Evolutionary conservation across 1,139 yeast species (phyloP), one percentile per base, ranked within the genome.

Genomic region (Blastobotrys indianensis): DNA sequence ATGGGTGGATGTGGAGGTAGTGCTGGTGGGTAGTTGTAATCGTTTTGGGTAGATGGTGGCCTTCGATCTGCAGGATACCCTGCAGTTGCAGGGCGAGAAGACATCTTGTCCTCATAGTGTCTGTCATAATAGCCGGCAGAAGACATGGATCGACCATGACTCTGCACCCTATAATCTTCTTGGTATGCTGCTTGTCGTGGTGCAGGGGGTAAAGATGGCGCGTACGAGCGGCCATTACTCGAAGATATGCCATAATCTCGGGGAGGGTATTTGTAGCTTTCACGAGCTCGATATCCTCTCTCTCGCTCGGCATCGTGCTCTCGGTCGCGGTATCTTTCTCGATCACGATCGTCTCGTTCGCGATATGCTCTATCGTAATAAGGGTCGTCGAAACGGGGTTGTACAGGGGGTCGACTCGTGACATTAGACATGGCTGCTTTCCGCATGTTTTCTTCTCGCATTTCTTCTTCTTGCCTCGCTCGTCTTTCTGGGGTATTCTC

Each of bases 401-500:
- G 34, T 9, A 16, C 16, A 12, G 13, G 20, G 31, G 8, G 17
- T 17, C 11, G 39, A 23, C 9, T 37, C 42, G 29, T 17, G 39
- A 12, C 12, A 31, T 28, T 17, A 30, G 12, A 20, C 30, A 12
- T 32, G 42, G 29, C 10, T 13, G 31, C 30, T 16, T 13, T 20
- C 15, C 11, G 41, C 41, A 15, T 20, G 7, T 11, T 29, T 20
- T 29, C 32, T 11, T 41, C 35, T 13, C 12, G 15, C 33, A 30
- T 45, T 13, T 44, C 48, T 7, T 46, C 40, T 11, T 37, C 42
- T 10, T 35, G 32, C 29, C 33, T 39, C 17, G 25, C 25, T 20
- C 39, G 33, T n/a, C 47, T 51, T 39, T 60, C 66, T 1, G 70
- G 68, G 16, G 67, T 64, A 20, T 20, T 20, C 39, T 65, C 67